These are phyloP conservation scores for Blastobotrys mokoenaii DNA, from an alignment of 805 yeast genomes.

Conservation along the genomic window DNA sequence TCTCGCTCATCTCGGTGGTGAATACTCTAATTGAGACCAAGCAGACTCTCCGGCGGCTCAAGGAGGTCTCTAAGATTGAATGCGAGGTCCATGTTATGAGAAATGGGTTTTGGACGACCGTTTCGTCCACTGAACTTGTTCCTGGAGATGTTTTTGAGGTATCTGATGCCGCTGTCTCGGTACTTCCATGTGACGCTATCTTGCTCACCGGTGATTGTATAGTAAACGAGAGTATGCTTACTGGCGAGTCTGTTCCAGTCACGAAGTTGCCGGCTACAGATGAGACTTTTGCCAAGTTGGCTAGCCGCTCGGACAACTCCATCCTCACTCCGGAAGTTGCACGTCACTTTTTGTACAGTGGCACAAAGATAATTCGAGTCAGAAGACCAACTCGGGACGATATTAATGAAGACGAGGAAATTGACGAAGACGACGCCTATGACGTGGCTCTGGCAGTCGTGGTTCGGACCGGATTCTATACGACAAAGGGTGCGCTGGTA, in stretches of 20 bases:
- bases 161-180: constrained; percentile 66
- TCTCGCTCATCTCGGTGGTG: constrained; percentile 69
- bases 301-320: constrained; percentile 25
- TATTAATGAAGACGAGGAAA: constrained; percentile 15
- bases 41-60: constrained; percentile 59
- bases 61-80: constrained; percentile 63
- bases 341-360: constrained; percentile 72
- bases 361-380: constrained; percentile 81
- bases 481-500: constrained; percentile 89
- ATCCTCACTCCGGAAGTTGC: constrained; percentile 48
- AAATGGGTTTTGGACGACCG: constrained; percentile 85
- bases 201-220: constrained; percentile 88
- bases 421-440: constrained; percentile 31
- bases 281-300: constrained; percentile 49
- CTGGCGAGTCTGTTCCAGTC: constrained; percentile 98
- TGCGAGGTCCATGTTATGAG: constrained; percentile 85
- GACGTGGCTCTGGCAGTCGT: constrained; percentile 83
- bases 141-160: constrained; percentile 96
- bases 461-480: constrained; percentile 83
- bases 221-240: constrained; percentile 94
- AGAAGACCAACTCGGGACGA: constrained; percentile 49
- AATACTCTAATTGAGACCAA: constrained; percentile 85
- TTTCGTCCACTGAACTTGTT: constrained; percentile 68
- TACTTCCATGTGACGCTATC: constrained; percentile 84
- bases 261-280: constrained; percentile 63